Base-by-base conservation (phyloP, 495 filamentous ascomycete genomes). In the Parathielavia hyrcaniae region DNA sequence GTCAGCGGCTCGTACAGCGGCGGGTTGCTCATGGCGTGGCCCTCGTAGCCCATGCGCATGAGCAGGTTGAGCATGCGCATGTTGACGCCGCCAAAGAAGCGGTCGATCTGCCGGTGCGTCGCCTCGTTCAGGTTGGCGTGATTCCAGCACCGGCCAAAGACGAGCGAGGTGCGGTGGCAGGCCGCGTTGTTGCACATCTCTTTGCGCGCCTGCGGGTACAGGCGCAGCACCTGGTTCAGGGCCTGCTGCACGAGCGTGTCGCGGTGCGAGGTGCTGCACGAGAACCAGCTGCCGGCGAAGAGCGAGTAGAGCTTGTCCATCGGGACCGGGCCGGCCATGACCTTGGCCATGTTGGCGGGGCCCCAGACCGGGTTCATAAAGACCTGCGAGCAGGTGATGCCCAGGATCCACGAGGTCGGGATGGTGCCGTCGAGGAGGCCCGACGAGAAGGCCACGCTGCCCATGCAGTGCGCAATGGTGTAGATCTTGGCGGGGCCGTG, bases 341-440 rank as follows among this genome's bases (percentile, higher is more conserved):
- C 78, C 70, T 87, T 87, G 58, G 79, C 63, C 62, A 80, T 72
- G 65, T 88, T 87, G 60, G 80, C 67, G 6, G 71, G 72, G 32
- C 68, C 71, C 73, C 81, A 87, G 38, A 80, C 72, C 8, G 83
- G 83, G 65, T 85, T 81, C 69, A 84, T 78, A 72, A 88, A 86
- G 1, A 87, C 84, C 35, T 85, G 79, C 38, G 77, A 81, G 59
- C 77, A 79, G 1, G 81, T 83, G 44, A 87, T 71, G n/a, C 85
- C 85, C 39, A 70, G 68, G 65, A 86, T 75, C 79, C 81, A 86
- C 23, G 66, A 62, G 0, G 75, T 50, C 5, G 79, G 77, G 59
- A 87, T 83, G 0, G 78, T 81, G 46, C 85, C 85, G 64, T 86
- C 83, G 3, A 89, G 76, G 0, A 89, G 71, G 39, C 83, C 85